Evolutionary conservation across 345 rosid genomes (phyloP), one percentile per base, ranked within the genome.

Genomic region (Aegle marmelos): DNA sequence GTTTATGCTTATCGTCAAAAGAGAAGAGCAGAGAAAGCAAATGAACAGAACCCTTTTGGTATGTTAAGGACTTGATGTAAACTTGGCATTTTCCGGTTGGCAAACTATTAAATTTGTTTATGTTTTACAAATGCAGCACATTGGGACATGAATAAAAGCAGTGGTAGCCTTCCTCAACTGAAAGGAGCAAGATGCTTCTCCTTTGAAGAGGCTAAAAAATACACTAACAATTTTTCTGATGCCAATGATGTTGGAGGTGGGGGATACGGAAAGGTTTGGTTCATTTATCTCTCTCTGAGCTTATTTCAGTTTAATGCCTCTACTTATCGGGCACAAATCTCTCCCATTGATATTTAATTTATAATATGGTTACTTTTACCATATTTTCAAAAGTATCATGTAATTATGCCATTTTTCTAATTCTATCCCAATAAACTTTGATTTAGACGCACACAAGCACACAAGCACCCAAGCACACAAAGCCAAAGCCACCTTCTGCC

Each of bases 221-320:
- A 82, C 73, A 84, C 94, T 27, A 85, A 86, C 48, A 90, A 90
- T 41, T 97, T 97, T 83, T 89, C 95, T 36, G 90, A 91, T 13
- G 78, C 90, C 81, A 93, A 86, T 75, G 89, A 79, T 65, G 74
- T 93, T 72, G 97, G 99, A 25, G 90, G 91, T 16, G 98, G 99
- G 24, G 99, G 98, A 61, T 94, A 91, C 79, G 99, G 99, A 59
- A 90, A 94, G 94, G 98, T 91, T 74, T 66, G 72, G 77, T 61
- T 73, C 93, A 16, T 53, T 9, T 71, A 37, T 31, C 63, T 56
- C 63, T 14, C 37, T 28, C 54, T 41, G 54, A 37, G 22, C 24
- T 58, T 50, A 25, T 25, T 25, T 9, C 64, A 10, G 2, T 53
- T 22, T 53, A 13, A 50, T 16, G 56, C 21, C 56, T 50, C 7